Evolutionary conservation across 139 green algal genomes (phyloP).

Genomic region (Volvox reticuliferus): DNA sequence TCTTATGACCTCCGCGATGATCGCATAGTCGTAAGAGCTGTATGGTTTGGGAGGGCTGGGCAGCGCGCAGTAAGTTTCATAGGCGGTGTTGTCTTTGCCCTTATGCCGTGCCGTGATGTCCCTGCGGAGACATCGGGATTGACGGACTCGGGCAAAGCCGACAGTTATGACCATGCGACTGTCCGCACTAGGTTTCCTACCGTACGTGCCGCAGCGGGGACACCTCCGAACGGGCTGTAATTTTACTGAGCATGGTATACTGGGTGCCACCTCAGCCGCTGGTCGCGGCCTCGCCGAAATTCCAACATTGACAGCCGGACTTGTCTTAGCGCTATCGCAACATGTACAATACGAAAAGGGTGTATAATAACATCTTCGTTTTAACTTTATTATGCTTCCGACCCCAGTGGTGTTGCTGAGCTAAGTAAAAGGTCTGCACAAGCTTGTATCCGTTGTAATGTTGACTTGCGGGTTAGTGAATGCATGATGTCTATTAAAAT

Average conservation of each 20-base stretch:
- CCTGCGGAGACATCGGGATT: neutral
- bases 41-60: constrained; percentile 56
- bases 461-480: too few relatives aligned
- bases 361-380: too few relatives aligned
- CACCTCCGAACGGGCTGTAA: constrained; percentile 8
- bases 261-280: neutral
- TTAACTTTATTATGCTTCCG: too few relatives aligned
- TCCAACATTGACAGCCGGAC: neutral
- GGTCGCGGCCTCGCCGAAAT: neutral
- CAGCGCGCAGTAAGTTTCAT: constrained; percentile 63
- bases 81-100: constrained; percentile 17
- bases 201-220: constrained; percentile 34
- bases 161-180: neutral
- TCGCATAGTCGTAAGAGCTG: constrained; percentile 64
- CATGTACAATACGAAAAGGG: too few relatives aligned
- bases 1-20: constrained; percentile 66
- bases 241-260: neutral
- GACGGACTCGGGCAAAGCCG: neutral
- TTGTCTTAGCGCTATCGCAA: neutral
- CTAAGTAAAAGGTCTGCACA: too few relatives aligned
- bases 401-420: too few relatives aligned
- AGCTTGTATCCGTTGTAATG: too few relatives aligned
- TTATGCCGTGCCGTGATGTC: neutral
- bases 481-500: too few relatives aligned
- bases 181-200: neutral